These are phyloP conservation scores for Candida xyloterini DNA, from an alignment of 805 yeast genomes.

Conservation along the genomic window DNA sequence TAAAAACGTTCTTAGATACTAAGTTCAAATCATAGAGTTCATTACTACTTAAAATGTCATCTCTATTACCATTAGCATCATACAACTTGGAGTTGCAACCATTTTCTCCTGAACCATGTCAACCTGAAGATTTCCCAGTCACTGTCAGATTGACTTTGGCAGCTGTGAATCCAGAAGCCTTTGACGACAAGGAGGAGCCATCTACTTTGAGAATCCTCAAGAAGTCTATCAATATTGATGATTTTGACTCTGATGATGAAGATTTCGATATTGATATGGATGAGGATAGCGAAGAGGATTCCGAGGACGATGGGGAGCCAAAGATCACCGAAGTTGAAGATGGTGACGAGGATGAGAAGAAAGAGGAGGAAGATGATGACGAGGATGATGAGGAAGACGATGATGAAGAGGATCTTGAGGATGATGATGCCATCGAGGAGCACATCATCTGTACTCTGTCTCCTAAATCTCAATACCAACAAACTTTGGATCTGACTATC, in stretches of 20 bases:
- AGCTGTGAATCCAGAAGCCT: conserved; percentile 87
- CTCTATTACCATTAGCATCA: conserved; percentile 79
- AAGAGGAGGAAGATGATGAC: conserved; percentile 28
- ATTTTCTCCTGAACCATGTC: conserved; percentile 82
- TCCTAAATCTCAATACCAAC: conserved; percentile 83
- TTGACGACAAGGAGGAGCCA: conserved; percentile 77
- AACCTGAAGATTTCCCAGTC: conserved; percentile 81
- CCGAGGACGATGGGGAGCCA: conserved; percentile 36
- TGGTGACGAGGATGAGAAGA: conserved; percentile 2
- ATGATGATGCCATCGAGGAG: conserved; percentile 78
- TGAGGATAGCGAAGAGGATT: conserved; percentile 31
- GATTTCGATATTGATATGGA: conserved; percentile 29
- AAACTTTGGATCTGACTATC: conserved; percentile 84
- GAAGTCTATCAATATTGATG: conserved; percentile 47
- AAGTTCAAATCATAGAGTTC: background rate
- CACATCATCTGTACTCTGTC: conserved; percentile 85
- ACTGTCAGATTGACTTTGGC: conserved; percentile 92
- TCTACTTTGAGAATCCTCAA: conserved; percentile 87
- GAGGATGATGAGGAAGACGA: conserved; percentile 39
- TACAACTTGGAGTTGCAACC: conserved; percentile 85
- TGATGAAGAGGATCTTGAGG: conserved; percentile 54
- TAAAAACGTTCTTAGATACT: background rate
- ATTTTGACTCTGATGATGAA: conserved; percentile 43
- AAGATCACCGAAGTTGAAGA: conserved; percentile 29
- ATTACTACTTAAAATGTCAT: conserved; percentile 47